These are phyloP conservation scores for Salix dunnii DNA, from an alignment of 345 rosid genomes.

Conservation along the genomic window DNA sequence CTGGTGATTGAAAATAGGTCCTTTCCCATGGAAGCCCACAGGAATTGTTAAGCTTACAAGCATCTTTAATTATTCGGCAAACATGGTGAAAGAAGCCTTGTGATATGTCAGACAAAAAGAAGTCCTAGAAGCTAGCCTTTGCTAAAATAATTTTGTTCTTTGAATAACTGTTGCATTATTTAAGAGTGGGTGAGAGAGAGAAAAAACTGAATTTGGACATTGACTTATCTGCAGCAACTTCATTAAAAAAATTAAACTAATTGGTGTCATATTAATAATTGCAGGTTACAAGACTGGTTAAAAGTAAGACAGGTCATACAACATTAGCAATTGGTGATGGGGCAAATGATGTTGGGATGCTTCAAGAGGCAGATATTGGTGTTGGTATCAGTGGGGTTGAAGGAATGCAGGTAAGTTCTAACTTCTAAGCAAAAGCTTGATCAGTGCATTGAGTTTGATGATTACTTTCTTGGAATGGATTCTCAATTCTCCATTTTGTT, in stretches of 20 bases:
- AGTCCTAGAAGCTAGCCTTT: background rate
- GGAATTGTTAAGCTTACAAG: too few species aligned
- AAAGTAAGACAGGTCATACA: constrained; percentile 72
- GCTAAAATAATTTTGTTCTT: background rate
- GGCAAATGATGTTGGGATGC: constrained; percentile 99
- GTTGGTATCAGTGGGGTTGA: constrained; percentile 95
- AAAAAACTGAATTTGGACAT: background rate
- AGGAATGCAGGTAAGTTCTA: constrained; percentile 81
- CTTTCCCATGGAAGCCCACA: too few species aligned
- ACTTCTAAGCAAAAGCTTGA: background rate
- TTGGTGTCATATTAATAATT: constrained; percentile 2
- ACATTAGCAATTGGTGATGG: constrained; percentile 94
- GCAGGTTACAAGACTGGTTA: constrained; percentile 94
- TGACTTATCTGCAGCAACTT: constrained; percentile 6
- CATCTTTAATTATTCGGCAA: background rate
- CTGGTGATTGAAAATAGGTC: too few species aligned
- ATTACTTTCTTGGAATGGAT: background rate
- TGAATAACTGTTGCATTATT: background rate
- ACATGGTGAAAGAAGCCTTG: background rate
- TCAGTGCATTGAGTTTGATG: background rate
- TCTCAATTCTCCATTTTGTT: constrained; percentile 6
- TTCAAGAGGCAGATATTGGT: constrained; percentile 97
- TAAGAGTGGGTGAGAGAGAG: background rate
- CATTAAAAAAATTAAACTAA: constrained; percentile 1
- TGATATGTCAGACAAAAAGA: background rate